Conservation (phyloP, 2,329 filamentous ascomycete genomes). For the Colletotrichum sp. region DNA sequence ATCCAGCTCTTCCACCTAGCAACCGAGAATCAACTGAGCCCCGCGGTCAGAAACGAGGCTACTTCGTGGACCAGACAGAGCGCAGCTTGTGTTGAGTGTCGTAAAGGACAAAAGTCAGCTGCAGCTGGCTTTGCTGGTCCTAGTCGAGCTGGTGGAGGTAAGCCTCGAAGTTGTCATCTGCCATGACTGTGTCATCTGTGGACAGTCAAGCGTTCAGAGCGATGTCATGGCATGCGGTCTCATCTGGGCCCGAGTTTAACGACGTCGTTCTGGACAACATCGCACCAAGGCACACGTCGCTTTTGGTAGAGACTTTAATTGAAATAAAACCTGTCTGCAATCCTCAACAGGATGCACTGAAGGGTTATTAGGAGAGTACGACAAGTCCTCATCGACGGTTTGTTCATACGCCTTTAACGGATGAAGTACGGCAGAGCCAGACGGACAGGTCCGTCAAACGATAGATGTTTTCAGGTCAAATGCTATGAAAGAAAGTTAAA, state of each 20-base stretch:
- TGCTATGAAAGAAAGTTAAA: accelerated
- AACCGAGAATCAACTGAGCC: neutral
- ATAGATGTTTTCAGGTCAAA: neutral
- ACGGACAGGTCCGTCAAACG: neutral
- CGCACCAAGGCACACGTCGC: neutral
- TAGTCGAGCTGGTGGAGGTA: too few species aligned
- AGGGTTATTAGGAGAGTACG: accelerated
- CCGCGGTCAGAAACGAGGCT: neutral
- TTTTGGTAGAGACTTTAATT: neutral
- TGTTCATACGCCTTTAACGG: neutral
- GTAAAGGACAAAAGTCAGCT: neutral
- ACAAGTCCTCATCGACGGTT: neutral
- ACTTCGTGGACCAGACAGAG: neutral
- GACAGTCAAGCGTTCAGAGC: neutral
- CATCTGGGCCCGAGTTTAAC: neutral
- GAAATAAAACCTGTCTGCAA: neutral
- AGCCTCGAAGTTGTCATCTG: neutral
- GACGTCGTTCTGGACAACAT: accelerated
- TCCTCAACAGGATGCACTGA: neutral
- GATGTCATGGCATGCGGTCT: neutral
- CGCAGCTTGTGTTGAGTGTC: neutral
- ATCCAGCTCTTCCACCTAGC: neutral
- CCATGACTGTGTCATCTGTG: neutral
- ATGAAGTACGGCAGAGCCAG: neutral
- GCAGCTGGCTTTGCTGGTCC: neutral